Evolutionary conservation across 371 early-diverging fungal genomes (phyloP).

Genomic region (Umbelopsis sp.): DNA sequence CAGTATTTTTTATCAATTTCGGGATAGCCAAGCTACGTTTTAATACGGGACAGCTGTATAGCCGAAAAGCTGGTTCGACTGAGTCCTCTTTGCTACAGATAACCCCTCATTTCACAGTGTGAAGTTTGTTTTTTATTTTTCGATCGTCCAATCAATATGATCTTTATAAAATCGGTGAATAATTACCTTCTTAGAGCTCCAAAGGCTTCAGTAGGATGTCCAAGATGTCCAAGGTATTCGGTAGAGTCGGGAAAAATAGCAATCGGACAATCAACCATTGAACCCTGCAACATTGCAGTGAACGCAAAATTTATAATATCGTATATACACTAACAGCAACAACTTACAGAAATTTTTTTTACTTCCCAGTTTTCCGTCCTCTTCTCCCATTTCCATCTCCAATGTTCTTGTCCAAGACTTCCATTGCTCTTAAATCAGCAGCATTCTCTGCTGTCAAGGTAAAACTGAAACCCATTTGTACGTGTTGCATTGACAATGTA

Average conservation of each 20-base stretch:
- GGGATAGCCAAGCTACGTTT: too few relatives aligned
- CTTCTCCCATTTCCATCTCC: slow-evolving; percentile 25
- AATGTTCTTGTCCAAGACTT: slow-evolving; percentile 43
- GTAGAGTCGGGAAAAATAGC: slow-evolving; percentile 11
- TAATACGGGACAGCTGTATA: too few relatives aligned
- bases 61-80: too few relatives aligned
- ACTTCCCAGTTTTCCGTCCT: slow-evolving; percentile 27
- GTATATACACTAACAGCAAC: neutral
- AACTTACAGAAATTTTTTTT: slow-evolving; percentile 21
- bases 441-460: slow-evolving; percentile 39
- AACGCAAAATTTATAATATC: slow-evolving; percentile 12
- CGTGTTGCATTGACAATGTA: slow-evolving; percentile 13
- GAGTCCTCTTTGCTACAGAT: too few relatives aligned
- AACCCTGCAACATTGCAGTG: slow-evolving; percentile 10
- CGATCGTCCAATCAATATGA: neutral
- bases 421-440: slow-evolving; percentile 38
- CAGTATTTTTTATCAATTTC: too few relatives aligned
- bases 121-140: too few relatives aligned
- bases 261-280: slow-evolving; percentile 1
- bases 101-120: too few relatives aligned
- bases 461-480: slow-evolving; percentile 4
- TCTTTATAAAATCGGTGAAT: neutral
- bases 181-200: neutral
- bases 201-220: too few relatives aligned
- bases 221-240: neutral